phyloP scores from a whole-genome alignment of 768 basidiomycete genomes.

The Lactifluus piperatus region DNA sequence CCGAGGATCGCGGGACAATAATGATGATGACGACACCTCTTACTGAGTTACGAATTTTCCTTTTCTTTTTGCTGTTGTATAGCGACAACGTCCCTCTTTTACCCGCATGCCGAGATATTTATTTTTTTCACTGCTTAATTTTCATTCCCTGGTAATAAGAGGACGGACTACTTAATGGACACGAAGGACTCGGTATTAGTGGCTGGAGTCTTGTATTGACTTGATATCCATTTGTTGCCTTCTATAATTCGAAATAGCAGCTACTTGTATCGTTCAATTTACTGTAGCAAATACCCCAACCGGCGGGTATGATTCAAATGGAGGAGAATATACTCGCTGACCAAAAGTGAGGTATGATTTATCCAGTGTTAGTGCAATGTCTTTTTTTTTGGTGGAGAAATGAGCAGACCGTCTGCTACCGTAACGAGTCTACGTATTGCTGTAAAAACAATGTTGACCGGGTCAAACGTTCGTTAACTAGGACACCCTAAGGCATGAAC shows the following conservation, averaged over 20 bases:
- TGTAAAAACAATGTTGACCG: conserved; percentile 29
- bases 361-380: no score
- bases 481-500: not conserved
- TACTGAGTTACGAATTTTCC: no score
- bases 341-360: no score
- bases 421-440: conserved; percentile 54
- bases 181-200: not conserved
- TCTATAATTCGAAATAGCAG: not conserved
- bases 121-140: not conserved
- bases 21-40: no score
- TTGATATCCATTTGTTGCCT: not conserved
- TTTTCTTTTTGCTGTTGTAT: no score
- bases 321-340: no score
- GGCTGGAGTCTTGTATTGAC: not conserved
- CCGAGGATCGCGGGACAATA: no score
- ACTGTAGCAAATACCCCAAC: no score
- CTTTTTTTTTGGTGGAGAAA: not conserved
- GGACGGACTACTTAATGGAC: not conserved
- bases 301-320: no score
- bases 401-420: conserved; percentile 15
- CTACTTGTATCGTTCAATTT: not conserved
- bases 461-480: no score
- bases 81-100: no score
- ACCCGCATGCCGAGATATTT: no score
- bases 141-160: conserved; percentile 1